These are phyloP conservation scores for Lachancea sp. DNA, from an alignment of 805 yeast genomes.

Conservation along the genomic window DNA sequence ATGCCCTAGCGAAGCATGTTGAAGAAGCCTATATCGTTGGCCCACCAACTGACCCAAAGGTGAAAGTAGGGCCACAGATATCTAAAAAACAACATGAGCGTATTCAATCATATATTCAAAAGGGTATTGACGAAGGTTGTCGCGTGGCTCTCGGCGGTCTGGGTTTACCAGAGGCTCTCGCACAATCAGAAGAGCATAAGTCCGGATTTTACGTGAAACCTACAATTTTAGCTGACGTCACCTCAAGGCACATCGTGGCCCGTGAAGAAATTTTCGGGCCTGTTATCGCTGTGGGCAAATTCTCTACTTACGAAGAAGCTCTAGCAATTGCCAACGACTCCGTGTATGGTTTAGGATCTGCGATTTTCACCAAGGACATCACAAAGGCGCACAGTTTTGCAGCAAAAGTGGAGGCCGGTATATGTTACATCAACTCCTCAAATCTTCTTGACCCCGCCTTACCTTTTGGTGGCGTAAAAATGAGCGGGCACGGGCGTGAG, in stretches of 20 bases:
- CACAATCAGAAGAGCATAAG: constrained; percentile 14
- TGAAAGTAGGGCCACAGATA: constrained; percentile 50
- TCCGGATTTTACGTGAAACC: constrained; percentile 40
- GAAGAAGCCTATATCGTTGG: constrained; percentile 38
- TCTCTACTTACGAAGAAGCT: constrained; percentile 41
- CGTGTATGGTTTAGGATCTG: constrained; percentile 43
- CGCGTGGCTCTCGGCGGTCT: constrained; percentile 41
- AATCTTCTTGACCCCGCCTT: constrained; percentile 50
- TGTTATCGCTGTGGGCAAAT: constrained; percentile 40
- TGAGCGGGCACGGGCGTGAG: constrained; percentile 63
- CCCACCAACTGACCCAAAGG: constrained; percentile 38
- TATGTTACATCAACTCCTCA: constrained; percentile 55
- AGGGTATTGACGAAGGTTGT: constrained; percentile 51
- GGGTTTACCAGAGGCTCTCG: constrained; percentile 27
- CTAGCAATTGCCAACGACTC: constrained; percentile 39
- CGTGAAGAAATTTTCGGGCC: constrained; percentile 50
- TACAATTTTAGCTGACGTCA: constrained; percentile 43
- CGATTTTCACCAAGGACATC: constrained; percentile 38
- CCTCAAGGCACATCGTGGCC: constrained; percentile 37
- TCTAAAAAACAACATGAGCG: constrained; percentile 44
- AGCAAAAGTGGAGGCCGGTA: constrained; percentile 39
- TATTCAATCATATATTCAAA: constrained; percentile 40
- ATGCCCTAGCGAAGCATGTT: constrained; percentile 34
- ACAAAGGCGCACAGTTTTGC: constrained; percentile 38
- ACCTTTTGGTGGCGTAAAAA: constrained; percentile 67